Percentiles rank a stretch among this genome's conserved stretches.
phyloP scores from a whole-genome alignment of 805 yeast species.

The Wilhelminamyces savonicus region DNA sequence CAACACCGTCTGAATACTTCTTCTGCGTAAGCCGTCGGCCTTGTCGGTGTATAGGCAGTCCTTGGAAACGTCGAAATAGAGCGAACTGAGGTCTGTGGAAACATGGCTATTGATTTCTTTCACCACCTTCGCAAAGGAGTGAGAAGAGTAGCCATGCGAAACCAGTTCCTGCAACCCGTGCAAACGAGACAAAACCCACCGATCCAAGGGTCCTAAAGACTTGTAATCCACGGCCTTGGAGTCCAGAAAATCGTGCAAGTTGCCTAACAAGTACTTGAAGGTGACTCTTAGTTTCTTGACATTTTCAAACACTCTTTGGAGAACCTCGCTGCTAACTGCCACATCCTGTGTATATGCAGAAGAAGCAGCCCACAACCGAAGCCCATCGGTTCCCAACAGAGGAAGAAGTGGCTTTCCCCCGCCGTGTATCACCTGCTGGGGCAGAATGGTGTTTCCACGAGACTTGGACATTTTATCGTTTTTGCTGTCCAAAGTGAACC shows the following conservation, averaged over 20 bases:
- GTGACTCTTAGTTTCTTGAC: constrained; percentile 79
- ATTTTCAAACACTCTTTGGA: constrained; percentile 72
- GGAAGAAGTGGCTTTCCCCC: constrained; percentile 40
- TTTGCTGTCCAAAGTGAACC: constrained; percentile 81
- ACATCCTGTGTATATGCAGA: constrained; percentile 82
- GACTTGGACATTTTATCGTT: constrained; percentile 94
- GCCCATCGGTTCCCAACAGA: constrained; percentile 81
- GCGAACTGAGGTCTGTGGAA: constrained; percentile 69
- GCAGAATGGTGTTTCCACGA: constrained; percentile 73
- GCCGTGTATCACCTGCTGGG: constrained; percentile 63
- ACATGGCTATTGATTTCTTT: constrained; percentile 65
- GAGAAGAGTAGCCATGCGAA: constrained; percentile 42
- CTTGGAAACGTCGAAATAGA: constrained; percentile 81
- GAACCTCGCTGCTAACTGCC: constrained; percentile 61
- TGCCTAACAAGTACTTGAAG: constrained; percentile 76
- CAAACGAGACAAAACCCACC: constrained; percentile 53
- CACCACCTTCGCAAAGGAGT: constrained; percentile 66
- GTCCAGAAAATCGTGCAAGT: constrained; percentile 41
- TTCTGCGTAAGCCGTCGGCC: constrained; percentile 40
- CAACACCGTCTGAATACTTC: constrained; percentile 63
- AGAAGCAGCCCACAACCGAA: constrained; percentile 86
- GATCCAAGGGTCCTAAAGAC: constrained; percentile 44
- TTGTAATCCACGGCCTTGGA: constrained; percentile 28
- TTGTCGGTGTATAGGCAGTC: constrained; percentile 78
- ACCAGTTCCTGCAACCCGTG: constrained; percentile 38